Base-by-base conservation (phyloP, 2,329 filamentous ascomycete genomes). In the Penicillium sp. region DNA sequence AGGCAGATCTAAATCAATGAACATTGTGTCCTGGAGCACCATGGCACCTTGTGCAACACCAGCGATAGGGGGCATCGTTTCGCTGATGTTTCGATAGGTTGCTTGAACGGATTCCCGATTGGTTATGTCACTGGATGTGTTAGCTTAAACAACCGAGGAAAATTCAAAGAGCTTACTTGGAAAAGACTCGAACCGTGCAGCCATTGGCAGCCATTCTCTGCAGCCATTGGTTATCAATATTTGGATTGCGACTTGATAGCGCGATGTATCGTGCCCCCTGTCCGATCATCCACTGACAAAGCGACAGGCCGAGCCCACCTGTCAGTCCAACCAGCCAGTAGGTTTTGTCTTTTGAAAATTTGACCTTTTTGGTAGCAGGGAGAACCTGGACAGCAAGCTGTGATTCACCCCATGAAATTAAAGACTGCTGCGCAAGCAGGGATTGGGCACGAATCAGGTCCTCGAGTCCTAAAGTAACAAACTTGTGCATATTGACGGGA, bases 31-130 rank as follows among this genome's bases (percentile, higher is more conserved):
- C 39, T 62, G 60, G 52, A 69, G 59, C 10, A 73, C 67, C 68
- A 73, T 70, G 1, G 67, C 68, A 3, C 72, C 75, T 39, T 78
- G 72, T 3, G 68, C 69, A 7, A 78, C 75, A 38, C 76, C 76
- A 1, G 62, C 70, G 17, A 78, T 67, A 0, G 67, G 66, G 4
- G 76, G 76, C 67, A 77, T 70, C 0, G 63, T 62, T 23, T 61
- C 47, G 8, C 53, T 50, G 6, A 77, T 71, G 12, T 71, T 49
- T 4, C 56, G 48, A 31, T 67, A 38, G 2, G 69, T 61, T 3
- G 49, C 58, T 38, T 69, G 59, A 12, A 70, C 65, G 2, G 68
- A 68, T 7, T 58, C 57, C 19, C 64, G 60, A 21, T 66, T 44
- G 6, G 63, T 65, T 29, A 66, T 65, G 31, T 66, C 64, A 49